A percentile compares a stretch with the other conserved stretches of the same genome.
phyloP scores from a whole-genome alignment of 805 yeast species.

The Cyberlindnera maritima region DNA sequence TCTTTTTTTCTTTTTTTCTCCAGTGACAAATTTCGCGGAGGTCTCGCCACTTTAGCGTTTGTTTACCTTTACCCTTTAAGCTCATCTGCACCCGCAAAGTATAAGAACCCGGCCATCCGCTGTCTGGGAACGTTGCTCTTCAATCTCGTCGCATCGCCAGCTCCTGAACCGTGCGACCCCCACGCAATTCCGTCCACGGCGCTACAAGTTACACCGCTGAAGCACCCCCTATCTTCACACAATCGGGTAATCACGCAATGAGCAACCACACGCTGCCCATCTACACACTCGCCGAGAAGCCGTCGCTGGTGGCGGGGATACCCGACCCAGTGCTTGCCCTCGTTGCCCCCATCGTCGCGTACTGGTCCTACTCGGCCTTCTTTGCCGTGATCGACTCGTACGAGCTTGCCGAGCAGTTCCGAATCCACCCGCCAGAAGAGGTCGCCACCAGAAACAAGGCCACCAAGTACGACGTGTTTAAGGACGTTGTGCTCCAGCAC shows the following conservation, averaged over 20 bases:
- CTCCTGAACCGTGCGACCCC: neutral
- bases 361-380: slow-evolving; percentile 75
- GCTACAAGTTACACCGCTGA: neutral
- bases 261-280: slow-evolving; percentile 12
- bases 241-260: neutral
- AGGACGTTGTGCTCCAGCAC: slow-evolving; percentile 86
- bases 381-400: slow-evolving; percentile 75
- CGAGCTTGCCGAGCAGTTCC: slow-evolving; percentile 73
- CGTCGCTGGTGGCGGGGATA: slow-evolving; percentile 52
- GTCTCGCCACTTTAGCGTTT: neutral
- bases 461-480: slow-evolving; percentile 60
- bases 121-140: no score
- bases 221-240: neutral
- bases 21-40: neutral
- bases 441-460: slow-evolving; percentile 75
- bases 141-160: no score
- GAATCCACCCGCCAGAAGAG: slow-evolving; percentile 93
- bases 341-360: slow-evolving; percentile 72
- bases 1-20: no score
- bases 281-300: slow-evolving; percentile 27
- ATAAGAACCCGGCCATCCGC: no score
- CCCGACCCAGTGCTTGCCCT: slow-evolving; percentile 75
- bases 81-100: no score
- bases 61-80: neutral
- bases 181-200: neutral